Conservation (phyloP, 257 asterid genomes). For the Solanum corneliomulleri region DNA sequence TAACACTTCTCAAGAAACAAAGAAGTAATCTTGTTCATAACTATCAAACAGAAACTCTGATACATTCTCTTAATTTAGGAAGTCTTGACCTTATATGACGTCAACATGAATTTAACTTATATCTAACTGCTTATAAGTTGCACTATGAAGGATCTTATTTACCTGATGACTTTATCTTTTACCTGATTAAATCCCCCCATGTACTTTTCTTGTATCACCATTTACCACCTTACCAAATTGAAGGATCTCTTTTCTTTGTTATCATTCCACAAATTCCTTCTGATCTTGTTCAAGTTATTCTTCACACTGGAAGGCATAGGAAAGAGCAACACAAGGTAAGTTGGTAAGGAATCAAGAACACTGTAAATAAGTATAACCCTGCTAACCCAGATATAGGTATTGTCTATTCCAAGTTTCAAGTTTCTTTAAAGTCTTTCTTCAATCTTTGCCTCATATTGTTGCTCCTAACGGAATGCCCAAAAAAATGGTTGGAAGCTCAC, state of each 20-base stretch:
- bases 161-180: no score
- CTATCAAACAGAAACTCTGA: background rate
- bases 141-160: background rate
- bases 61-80: background rate
- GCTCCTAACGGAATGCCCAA: background rate
- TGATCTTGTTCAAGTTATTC: background rate
- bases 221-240: no score
- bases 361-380: no score
- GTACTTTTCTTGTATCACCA: background rate
- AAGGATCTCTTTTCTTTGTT: background rate
- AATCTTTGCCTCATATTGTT: background rate
- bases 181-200: background rate
- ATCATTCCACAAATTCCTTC: background rate
- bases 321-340: background rate
- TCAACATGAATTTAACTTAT: background rate
- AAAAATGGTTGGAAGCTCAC: background rate
- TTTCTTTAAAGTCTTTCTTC: background rate
- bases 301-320: background rate
- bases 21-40: background rate
- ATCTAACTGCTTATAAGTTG: background rate
- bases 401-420: background rate
- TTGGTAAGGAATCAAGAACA: background rate
- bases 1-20: background rate
- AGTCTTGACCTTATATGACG: background rate
- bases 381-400: background rate